Evolutionary conservation across 2,329 filamentous ascomycete species (phyloP), one percentile per base, ranked within the genome.

Genomic region (Pseudogymnoascus sp.): DNA sequence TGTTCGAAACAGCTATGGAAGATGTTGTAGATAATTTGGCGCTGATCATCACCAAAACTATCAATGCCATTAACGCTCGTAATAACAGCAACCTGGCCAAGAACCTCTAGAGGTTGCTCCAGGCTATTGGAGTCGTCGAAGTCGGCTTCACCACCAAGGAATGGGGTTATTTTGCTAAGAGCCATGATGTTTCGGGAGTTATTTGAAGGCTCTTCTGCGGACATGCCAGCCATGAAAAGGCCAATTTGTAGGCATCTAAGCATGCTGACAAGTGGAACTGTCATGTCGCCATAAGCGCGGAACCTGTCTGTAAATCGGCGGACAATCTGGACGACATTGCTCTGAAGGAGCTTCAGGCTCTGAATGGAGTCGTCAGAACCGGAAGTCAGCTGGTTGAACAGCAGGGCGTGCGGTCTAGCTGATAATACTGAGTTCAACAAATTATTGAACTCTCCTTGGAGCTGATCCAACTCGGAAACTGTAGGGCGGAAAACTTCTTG

Each of bases 361-460:
- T 75, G 66, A 25, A 62, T 57, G 20, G n/a, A 61, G 0, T 60
- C 53, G 14, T 61, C 50, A 3, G 58, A 58, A 14, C 15, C 11
- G 11, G 18, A n/a, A 35, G 38, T 38, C 39, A 71, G 68, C 36
- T 66, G 66, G 12, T 47, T 53, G 6, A 63, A 57, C 2, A 71
- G 28, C 37, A 58, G 65, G 1, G 37, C 25, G 8, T 64, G 60
- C 6, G 66, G 60, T 15, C 66, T 61, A 7, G 70, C 66, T 14
- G 57, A 38, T 1, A 71, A 53, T 30, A 72, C 63, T 11, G 63
- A 64, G 58, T 85, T 87, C 39, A 95, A 75, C 25, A 95, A 75
- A 64, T 89, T 92, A 59, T 81, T 83, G 68, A 97, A 93, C 67
- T 97, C 91, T 7, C 87, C 88, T 67, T 97, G 91, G 3, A 97